A percentile compares a stretch with the other conserved stretches of the same genome.
Conservation (phyloP, 805 yeast genomes). For the Yamadazyma takamatsuzukensis region DNA sequence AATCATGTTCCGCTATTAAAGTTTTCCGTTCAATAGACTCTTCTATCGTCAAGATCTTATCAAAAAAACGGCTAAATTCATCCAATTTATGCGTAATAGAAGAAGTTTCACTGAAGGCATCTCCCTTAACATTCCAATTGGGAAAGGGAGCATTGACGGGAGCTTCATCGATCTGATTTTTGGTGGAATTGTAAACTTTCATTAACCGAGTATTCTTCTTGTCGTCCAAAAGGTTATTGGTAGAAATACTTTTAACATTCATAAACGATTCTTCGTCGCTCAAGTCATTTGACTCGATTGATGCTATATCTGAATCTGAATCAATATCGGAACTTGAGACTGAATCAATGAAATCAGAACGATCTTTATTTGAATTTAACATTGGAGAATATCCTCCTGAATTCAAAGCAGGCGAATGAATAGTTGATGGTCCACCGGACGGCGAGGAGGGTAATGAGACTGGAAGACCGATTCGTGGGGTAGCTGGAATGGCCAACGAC, state of each 20-base stretch:
- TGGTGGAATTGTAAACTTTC: slow-evolving; percentile 28
- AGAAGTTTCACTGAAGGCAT: slow-evolving; percentile 10
- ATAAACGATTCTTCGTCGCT: slow-evolving; percentile 9
- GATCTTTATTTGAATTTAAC: slow-evolving; percentile 1
- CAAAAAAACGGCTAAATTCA: slow-evolving; percentile 21
- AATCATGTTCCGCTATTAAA: slow-evolving; percentile 18
- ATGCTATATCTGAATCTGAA: slow-evolving; percentile 8
- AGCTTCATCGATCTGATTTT: slow-evolving; percentile 29
- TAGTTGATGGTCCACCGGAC: too few relatives aligned
- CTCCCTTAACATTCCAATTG: slow-evolving; percentile 1
- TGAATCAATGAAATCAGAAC: slow-evolving; percentile 4
- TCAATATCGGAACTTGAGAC: slow-evolving; percentile 4
- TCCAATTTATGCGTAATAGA: slow-evolving; percentile 24
- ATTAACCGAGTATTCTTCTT: slow-evolving; percentile 15
- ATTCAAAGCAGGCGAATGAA: slow-evolving; percentile 6
- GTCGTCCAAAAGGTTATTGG: slow-evolving; percentile 11
- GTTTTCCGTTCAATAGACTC: slow-evolving; percentile 3
- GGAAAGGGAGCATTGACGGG: slow-evolving; percentile 19
- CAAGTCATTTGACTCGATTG: slow-evolving; percentile 6
- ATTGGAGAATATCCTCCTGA: too few relatives aligned
- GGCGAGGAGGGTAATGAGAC: slow-evolving; percentile 10
- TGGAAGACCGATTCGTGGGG: slow-evolving; percentile 9
- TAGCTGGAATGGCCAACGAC: slow-evolving; percentile 2
- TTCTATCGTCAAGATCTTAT: slow-evolving; percentile 10
- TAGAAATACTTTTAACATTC: slow-evolving; percentile 13